phyloP scores from a whole-genome alignment of 2,329 filamentous ascomycete species.

The Ophiostoma himal-ulmi region DNA sequence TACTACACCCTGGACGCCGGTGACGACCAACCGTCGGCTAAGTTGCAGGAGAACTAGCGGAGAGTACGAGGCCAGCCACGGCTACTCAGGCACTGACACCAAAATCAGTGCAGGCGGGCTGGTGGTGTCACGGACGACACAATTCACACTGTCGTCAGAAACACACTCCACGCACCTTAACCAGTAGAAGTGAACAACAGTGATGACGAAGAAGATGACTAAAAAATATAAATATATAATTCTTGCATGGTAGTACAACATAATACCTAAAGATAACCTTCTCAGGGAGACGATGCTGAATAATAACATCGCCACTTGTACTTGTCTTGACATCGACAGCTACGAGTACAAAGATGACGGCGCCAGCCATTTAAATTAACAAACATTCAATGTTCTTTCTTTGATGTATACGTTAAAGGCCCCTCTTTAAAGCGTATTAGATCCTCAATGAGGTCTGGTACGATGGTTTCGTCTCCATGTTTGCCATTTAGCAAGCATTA shows the following conservation, averaged over 20 bases:
- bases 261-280: not conserved
- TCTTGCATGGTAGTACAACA: not conserved
- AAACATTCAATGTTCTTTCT: not conserved
- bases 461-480: not conserved
- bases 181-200: not conserved
- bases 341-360: not conserved
- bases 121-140: not conserved
- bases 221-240: not conserved
- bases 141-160: not conserved
- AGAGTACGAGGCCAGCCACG: not conserved
- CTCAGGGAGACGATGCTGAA: not conserved
- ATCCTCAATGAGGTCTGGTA: not conserved
- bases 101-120: not conserved
- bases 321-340: not conserved
- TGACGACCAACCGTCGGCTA: not conserved
- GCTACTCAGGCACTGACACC: not conserved
- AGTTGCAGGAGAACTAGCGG: slow-evolving; percentile 3
- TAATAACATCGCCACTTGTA: slow-evolving; percentile 2
- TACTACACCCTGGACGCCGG: not conserved
- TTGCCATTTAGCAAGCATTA: not conserved
- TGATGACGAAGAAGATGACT: no score
- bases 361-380: not conserved
- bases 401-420: not conserved
- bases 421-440: not conserved
- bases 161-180: not conserved